Evolutionary conservation across 2,329 filamentous ascomycete genomes (phyloP).

Genomic region (Fusarium poae): DNA sequence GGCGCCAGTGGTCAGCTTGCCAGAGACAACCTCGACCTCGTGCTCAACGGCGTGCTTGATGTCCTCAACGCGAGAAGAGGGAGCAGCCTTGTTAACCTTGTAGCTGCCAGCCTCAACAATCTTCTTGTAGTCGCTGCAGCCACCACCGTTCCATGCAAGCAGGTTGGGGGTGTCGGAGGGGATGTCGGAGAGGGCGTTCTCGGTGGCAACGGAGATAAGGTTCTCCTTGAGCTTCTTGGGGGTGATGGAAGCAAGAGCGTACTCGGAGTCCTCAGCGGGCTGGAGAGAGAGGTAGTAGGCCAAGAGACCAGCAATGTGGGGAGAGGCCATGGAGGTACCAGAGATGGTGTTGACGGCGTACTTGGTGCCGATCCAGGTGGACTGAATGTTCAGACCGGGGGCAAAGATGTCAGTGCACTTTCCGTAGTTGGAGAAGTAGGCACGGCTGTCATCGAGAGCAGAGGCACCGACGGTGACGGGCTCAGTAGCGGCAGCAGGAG

Average conservation of each 20-base stretch:
- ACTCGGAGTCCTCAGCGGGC: constrained; percentile 89
- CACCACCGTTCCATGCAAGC: constrained; percentile 99
- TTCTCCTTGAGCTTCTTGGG: constrained; percentile 94
- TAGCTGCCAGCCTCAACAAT: constrained; percentile 83
- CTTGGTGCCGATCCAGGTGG: constrained; percentile 98
- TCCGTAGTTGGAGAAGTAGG: constrained; percentile 99
- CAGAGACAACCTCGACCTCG: constrained; percentile 70
- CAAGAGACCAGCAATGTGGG: constrained; percentile 94
- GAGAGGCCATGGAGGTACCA: constrained; percentile 98
- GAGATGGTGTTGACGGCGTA: constrained; percentile 99
- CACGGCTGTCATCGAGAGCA: constrained; percentile 92
- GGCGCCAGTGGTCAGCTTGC: constrained; percentile 67
- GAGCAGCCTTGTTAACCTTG: constrained; percentile 64
- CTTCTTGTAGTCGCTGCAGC: constrained; percentile 87
- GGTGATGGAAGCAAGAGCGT: constrained; percentile 87
- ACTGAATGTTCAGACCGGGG: constrained; percentile 95
- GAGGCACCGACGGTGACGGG: constrained; percentile 97
- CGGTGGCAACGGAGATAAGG: constrained; percentile 85
- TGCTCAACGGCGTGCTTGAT: constrained; percentile 71
- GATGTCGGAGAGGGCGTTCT: constrained; percentile 82
- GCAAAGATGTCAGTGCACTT: constrained; percentile 99
- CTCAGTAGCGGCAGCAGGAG: constrained; percentile 89
- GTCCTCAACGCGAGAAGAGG: constrained; percentile 64
- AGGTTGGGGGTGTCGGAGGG: constrained; percentile 91
- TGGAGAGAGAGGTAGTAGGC: constrained; percentile 99